Evolutionary conservation across 805 yeast genomes (phyloP).

Genomic region (Ogataea glucozyma): DNA sequence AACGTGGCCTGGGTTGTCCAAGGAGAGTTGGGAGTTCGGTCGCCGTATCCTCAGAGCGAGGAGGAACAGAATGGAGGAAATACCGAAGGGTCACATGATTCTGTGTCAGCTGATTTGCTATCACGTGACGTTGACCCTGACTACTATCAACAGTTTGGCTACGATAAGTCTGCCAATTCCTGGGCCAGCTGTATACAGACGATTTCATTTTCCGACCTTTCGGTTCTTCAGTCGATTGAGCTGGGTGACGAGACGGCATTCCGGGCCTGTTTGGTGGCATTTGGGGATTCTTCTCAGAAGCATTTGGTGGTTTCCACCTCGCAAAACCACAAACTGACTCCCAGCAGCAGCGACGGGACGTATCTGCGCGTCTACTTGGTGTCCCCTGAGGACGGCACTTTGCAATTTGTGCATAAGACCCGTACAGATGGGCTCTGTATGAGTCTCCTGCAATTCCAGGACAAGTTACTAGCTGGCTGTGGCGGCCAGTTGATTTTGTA

Average conservation of each 20-base stretch:
- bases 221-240: slow-evolving; percentile 45
- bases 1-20: slow-evolving; percentile 44
- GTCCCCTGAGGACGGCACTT: slow-evolving; percentile 31
- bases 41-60: slow-evolving; percentile 31
- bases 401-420: slow-evolving; percentile 63
- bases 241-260: slow-evolving; percentile 46
- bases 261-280: slow-evolving; percentile 37
- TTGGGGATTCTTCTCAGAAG: slow-evolving; percentile 30
- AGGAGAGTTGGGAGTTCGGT: slow-evolving; percentile 41
- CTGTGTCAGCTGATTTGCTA: no score
- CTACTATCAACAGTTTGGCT: slow-evolving; percentile 48
- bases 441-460: slow-evolving; percentile 57
- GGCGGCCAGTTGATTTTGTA: slow-evolving; percentile 56
- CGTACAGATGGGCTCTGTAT: slow-evolving; percentile 47
- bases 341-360: slow-evolving; percentile 28
- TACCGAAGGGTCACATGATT: no score
- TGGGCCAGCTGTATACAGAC: slow-evolving; percentile 62
- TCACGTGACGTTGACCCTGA: slow-evolving; percentile 39
- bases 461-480: slow-evolving; percentile 60
- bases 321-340: slow-evolving; percentile 32
- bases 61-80: slow-evolving; percentile 10
- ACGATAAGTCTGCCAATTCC: slow-evolving; percentile 26
- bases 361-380: slow-evolving; percentile 42
- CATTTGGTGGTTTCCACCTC: slow-evolving; percentile 51
- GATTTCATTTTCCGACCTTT: slow-evolving; percentile 37